phyloP scores from a whole-genome alignment of 106 monocot genomes.

The Dactylorhiza incarnata region DNA sequence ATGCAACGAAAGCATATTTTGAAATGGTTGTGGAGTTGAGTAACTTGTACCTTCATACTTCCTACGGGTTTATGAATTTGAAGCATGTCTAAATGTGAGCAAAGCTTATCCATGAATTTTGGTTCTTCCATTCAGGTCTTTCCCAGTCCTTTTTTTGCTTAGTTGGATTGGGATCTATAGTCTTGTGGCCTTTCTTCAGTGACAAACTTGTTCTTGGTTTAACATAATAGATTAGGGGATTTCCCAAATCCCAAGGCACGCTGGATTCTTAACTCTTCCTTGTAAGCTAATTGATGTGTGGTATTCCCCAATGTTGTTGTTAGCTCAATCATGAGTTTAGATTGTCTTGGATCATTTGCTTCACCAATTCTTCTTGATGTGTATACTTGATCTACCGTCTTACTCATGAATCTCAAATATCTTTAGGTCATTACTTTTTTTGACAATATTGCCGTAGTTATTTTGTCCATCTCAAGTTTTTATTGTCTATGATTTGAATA shows the following conservation, averaged over 20 bases:
- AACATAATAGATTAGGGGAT: neutral
- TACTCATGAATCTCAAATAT: neutral
- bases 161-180: neutral
- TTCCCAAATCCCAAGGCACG: neutral
- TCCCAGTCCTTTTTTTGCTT: neutral
- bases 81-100: neutral
- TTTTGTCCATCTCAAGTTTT: neutral
- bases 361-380: neutral
- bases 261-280: neutral
- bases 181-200: neutral
- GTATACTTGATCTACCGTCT: neutral
- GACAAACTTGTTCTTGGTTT: neutral
- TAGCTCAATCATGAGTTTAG: neutral
- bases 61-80: neutral
- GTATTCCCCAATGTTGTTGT: neutral
- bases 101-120: neutral
- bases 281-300: neutral
- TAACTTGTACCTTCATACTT: neutral
- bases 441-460: neutral
- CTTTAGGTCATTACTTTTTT: neutral
- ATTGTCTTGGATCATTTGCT: neutral
- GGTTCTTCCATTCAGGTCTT: neutral
- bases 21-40: neutral
- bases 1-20: neutral
- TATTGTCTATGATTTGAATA: neutral